phyloP scores from a whole-genome alignment of 129 eudicot genomes.

The Chrysanthemum makinoi region DNA sequence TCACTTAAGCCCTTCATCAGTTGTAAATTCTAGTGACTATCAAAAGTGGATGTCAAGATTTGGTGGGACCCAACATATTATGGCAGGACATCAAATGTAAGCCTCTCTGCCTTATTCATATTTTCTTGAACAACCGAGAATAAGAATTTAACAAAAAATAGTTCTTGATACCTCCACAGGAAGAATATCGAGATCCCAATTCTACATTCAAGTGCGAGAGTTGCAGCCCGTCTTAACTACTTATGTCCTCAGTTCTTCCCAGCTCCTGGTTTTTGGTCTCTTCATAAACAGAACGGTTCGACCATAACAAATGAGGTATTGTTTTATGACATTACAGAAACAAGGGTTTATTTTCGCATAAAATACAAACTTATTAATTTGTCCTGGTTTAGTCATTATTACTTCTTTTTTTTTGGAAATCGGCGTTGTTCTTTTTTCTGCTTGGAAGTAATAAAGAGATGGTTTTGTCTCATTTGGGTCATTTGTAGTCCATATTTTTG shows the following conservation, averaged over 20 bases:
- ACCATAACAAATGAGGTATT: slow-evolving; percentile 39
- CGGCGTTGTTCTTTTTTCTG: no score
- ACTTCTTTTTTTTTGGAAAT: no score
- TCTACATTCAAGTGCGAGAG: slow-evolving; percentile 73
- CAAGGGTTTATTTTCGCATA: no score
- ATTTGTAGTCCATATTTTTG: no score
- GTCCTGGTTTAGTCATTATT: no score
- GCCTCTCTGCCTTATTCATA: slow-evolving; percentile 17
- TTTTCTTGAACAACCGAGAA: neutral
- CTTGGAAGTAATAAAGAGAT: no score
- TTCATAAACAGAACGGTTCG: slow-evolving; percentile 24
- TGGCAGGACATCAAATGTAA: slow-evolving; percentile 88
- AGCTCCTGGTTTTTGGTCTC: slow-evolving; percentile 92
- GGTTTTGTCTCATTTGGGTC: no score
- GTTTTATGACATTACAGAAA: no score
- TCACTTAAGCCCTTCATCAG: slow-evolving; percentile 64
- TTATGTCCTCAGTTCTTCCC: slow-evolving; percentile 92
- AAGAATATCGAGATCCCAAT: slow-evolving; percentile 79
- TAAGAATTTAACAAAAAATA: neutral
- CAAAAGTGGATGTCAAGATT: slow-evolving; percentile 82
- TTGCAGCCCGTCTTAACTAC: slow-evolving; percentile 76
- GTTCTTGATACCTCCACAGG: slow-evolving; percentile 39
- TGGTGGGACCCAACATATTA: slow-evolving; percentile 66
- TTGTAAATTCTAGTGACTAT: slow-evolving; percentile 57
- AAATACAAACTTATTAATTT: no score